Evolutionary conservation across 2,329 filamentous ascomycete genomes (phyloP).

Genomic region (Didymella sp.): DNA sequence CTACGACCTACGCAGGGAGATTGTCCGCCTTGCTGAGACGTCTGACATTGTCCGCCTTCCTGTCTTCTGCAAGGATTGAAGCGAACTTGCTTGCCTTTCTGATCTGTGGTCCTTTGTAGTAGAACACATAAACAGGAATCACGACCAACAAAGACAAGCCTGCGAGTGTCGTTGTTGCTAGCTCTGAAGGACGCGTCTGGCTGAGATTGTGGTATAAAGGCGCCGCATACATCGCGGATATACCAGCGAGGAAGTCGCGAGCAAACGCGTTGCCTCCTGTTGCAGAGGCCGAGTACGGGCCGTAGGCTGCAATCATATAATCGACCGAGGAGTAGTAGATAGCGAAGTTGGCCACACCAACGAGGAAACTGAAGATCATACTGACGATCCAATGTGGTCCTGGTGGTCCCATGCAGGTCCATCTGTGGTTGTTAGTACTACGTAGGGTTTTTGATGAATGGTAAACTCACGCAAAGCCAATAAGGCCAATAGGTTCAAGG

Average conservation of each 20-base stretch:
- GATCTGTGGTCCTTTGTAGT: constrained; percentile 62
- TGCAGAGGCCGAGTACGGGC: constrained; percentile 74
- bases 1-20: constrained; percentile 16
- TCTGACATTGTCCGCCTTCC: constrained; percentile 29
- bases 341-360: constrained; percentile 72
- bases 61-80: constrained; percentile 34
- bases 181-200: constrained; percentile 53
- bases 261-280: constrained; percentile 77
- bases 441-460: not conserved
- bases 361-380: constrained; percentile 68
- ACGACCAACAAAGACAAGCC: constrained; percentile 56
- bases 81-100: constrained; percentile 62
- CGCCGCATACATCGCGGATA: constrained; percentile 70
- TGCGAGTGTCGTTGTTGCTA: constrained; percentile 62
- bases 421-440: constrained; percentile 37
- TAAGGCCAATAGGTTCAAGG: constrained; percentile 69
- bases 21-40: constrained; percentile 32
- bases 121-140: constrained; percentile 53
- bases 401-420: constrained; percentile 68
- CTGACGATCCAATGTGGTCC: constrained; percentile 71
- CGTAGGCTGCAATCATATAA: constrained; percentile 78
- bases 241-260: constrained; percentile 74
- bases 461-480: constrained; percentile 64
- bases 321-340: constrained; percentile 80
- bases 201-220: constrained; percentile 58